phyloP scores from a whole-genome alignment of 495 filamentous ascomycete species.

The Letharia lupina region DNA sequence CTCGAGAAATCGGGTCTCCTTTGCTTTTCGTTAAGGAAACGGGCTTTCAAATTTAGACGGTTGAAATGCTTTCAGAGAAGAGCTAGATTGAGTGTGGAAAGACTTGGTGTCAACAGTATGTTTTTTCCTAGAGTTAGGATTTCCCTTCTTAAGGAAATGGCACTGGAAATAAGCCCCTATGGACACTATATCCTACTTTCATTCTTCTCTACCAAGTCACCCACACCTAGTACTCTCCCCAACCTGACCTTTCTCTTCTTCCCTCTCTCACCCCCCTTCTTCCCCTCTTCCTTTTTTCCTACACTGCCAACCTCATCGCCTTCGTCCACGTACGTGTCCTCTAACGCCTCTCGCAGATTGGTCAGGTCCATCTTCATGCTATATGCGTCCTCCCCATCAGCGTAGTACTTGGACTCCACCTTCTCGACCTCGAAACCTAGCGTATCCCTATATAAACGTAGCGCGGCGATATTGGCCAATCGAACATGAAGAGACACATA shows the following conservation, averaged over 20 bases:
- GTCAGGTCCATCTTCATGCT: slow-evolving; percentile 82
- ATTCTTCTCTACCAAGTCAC: slow-evolving; percentile 48
- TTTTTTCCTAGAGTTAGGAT: background rate
- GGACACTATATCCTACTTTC: slow-evolving; percentile 18
- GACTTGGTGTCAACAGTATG: too few species aligned
- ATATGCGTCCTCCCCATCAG: slow-evolving; percentile 94
- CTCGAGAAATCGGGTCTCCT: too few species aligned
- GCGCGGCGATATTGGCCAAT: slow-evolving; percentile 81
- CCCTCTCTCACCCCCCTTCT: slow-evolving; percentile 27
- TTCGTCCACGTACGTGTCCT: slow-evolving; percentile 43
- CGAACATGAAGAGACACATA: slow-evolving; percentile 96
- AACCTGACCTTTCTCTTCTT: slow-evolving; percentile 65
- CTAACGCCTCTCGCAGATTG: slow-evolving; percentile 41
- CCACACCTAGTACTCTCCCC: slow-evolving; percentile 70
- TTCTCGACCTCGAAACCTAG: slow-evolving; percentile 86
- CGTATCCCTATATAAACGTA: slow-evolving; percentile 87
- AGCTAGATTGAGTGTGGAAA: too few species aligned
- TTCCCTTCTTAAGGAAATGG: background rate
- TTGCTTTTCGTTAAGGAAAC: too few species aligned
- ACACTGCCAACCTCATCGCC: slow-evolving; percentile 47
- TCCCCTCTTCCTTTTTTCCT: slow-evolving; percentile 39
- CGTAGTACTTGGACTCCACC: slow-evolving; percentile 91
- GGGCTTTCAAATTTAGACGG: too few species aligned
- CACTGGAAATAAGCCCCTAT: background rate
- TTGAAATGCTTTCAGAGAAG: too few species aligned